Evolutionary conservation across 1,284 basidiomycete species (phyloP).

Genomic region (Ganoderma resinaceum): DNA sequence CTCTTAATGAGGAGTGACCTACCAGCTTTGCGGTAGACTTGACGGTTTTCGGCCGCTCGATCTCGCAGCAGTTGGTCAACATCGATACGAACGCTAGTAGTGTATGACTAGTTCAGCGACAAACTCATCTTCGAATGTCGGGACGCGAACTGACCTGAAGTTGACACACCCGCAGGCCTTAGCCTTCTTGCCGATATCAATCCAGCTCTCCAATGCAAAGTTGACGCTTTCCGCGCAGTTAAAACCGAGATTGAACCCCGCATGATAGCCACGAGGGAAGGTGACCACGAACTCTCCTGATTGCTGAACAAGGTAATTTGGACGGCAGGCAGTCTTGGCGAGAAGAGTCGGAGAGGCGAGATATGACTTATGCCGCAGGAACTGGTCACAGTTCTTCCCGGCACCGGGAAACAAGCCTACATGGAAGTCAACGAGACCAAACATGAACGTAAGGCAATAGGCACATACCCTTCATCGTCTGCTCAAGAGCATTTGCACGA

Average conservation of each 20-base stretch:
- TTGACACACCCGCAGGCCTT: constrained; percentile 85
- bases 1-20: constrained; percentile 15
- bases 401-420: constrained; percentile 89
- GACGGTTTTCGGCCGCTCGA: constrained; percentile 54
- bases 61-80: constrained; percentile 83
- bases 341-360: constrained; percentile 90
- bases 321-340: constrained; percentile 81
- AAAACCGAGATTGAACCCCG: constrained; percentile 96
- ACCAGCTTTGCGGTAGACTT: constrained; percentile 25
- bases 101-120: background rate
- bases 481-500: constrained; percentile 79
- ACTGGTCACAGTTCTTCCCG: constrained; percentile 87
- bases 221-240: constrained; percentile 99
- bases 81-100: constrained; percentile 85
- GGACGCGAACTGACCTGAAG: constrained; percentile 67
- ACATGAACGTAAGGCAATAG: background rate
- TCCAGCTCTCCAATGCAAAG: constrained; percentile 96
- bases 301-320: constrained; percentile 91
- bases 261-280: constrained; percentile 93
- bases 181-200: constrained; percentile 86
- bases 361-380: constrained; percentile 97
- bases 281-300: constrained; percentile 96
- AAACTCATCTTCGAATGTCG: background rate
- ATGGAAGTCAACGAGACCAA: background rate
- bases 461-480: constrained; percentile 77